Percentiles rank a stretch among this genome's conserved stretches.
phyloP scores from a whole-genome alignment of 306 rosid species.

The Erythrophleum fordii region DNA sequence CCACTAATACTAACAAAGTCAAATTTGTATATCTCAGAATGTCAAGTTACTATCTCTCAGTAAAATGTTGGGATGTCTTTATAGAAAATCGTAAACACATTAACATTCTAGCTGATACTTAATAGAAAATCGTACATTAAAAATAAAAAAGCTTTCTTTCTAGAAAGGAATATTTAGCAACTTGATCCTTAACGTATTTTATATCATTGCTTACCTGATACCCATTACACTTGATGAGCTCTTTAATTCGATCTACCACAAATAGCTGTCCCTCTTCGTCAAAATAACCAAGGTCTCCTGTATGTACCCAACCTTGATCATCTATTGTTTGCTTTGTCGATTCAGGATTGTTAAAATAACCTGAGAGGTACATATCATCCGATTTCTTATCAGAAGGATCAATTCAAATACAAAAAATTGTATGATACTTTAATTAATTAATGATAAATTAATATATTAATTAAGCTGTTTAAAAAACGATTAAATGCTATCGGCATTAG shows the following conservation, averaged over 20 bases:
- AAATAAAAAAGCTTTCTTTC: no score
- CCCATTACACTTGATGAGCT: constrained; percentile 54
- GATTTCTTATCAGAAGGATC: constrained; percentile 14
- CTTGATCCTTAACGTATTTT: neutral
- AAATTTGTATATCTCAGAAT: neutral
- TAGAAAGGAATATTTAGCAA: no score
- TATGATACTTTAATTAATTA: neutral
- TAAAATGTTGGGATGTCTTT: neutral
- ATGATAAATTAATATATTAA: neutral
- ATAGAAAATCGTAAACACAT: neutral
- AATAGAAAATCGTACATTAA: no score
- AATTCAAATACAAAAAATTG: no score
- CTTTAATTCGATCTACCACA: constrained; percentile 59
- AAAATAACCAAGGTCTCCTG: constrained; percentile 61
- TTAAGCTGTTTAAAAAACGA: neutral
- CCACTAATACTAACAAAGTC: neutral
- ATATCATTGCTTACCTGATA: constrained; percentile 43
- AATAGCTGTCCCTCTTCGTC: constrained; percentile 48
- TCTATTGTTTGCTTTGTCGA: constrained; percentile 50
- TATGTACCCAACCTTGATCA: constrained; percentile 51
- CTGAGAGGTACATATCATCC: constrained; percentile 26
- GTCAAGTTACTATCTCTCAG: neutral
- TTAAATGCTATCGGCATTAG: neutral
- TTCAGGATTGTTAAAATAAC: constrained; percentile 53
- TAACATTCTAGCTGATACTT: no score